Evolutionary conservation across 1,139 yeast genomes (phyloP).

Genomic region (Geotrichum carabidarum): DNA sequence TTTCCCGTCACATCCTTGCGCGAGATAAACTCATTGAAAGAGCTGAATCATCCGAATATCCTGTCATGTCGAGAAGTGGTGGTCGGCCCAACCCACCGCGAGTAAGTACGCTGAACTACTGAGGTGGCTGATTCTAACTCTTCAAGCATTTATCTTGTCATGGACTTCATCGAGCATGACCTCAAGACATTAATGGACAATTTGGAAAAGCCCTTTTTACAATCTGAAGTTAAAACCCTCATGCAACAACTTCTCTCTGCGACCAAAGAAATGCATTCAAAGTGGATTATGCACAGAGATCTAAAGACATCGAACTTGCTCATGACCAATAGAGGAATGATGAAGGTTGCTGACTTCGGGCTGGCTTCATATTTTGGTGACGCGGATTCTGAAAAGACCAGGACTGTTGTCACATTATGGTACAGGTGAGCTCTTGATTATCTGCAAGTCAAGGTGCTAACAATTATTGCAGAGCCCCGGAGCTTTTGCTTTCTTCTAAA

Average conservation of each 20-base stretch:
- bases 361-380: slow-evolving; percentile 35
- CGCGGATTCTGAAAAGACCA: slow-evolving; percentile 24
- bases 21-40: slow-evolving; percentile 67
- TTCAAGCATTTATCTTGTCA: slow-evolving; percentile 29
- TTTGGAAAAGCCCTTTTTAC: slow-evolving; percentile 28
- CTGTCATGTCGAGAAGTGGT: slow-evolving; percentile 68
- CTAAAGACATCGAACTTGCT: slow-evolving; percentile 63
- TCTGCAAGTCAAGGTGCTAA: background rate
- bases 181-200: slow-evolving; percentile 26
- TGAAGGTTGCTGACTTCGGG: slow-evolving; percentile 58
- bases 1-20: slow-evolving; percentile 84
- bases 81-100: slow-evolving; percentile 33
- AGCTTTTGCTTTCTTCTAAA: slow-evolving; percentile 56
- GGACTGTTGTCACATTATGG: slow-evolving; percentile 35
- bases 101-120: slow-evolving; percentile 22
- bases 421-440: slow-evolving; percentile 17
- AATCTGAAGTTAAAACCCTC: slow-evolving; percentile 34
- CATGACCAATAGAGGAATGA: slow-evolving; percentile 47
- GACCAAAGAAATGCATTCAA: slow-evolving; percentile 43
- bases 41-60: slow-evolving; percentile 56
- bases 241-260: slow-evolving; percentile 33
- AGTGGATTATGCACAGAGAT: slow-evolving; percentile 59
- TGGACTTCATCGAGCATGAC: slow-evolving; percentile 37
- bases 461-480: slow-evolving; percentile 61
- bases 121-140: background rate